phyloP scores from a whole-genome alignment of 192 early-diverging fungal genomes.

The Backusella parvicylindrica region DNA sequence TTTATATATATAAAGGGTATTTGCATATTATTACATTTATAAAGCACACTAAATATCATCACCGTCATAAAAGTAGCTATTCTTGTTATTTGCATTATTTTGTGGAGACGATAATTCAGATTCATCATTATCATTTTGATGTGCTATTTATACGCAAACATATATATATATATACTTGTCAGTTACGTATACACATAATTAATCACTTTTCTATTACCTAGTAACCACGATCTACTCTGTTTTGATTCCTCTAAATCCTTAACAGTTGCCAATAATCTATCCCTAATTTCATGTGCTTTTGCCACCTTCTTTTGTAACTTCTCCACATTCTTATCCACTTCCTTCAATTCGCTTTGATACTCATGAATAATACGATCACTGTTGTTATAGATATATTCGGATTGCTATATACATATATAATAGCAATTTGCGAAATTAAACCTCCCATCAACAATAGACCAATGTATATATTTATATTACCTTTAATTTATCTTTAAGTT shows the following conservation, averaged over 20 bases:
- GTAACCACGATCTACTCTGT: not conserved
- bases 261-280: not conserved
- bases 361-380: not conserved
- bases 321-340: not conserved
- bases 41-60: no score
- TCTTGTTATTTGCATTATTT: not conserved
- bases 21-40: not conserved
- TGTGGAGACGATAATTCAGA: not conserved
- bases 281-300: not conserved
- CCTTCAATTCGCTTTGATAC: not conserved
- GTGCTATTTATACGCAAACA: not conserved
- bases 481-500: not conserved
- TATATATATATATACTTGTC: not conserved
- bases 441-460: no score
- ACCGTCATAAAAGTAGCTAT: not conserved
- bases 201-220: not conserved
- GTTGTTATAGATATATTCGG: not conserved
- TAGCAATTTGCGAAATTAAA: no score
- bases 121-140: not conserved
- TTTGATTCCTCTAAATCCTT: not conserved
- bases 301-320: not conserved
- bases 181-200: no score
- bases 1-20: not conserved
- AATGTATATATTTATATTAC: not conserved
- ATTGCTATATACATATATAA: no score